Conservation (phyloP, 2,329 filamentous ascomycete species). For the Verticillium albo-atrum region DNA sequence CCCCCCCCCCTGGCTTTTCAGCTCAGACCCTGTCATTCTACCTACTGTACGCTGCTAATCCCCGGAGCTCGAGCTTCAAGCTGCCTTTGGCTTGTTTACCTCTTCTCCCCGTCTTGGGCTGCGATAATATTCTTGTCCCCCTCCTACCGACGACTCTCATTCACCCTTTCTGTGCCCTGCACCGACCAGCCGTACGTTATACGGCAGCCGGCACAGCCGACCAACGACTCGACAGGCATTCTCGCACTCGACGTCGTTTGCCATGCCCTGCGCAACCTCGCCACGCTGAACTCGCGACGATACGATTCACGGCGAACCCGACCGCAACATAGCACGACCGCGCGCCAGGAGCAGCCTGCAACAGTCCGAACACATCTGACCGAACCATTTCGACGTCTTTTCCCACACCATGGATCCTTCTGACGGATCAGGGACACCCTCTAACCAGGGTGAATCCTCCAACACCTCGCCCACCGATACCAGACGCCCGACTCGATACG, state of each 20-base stretch:
- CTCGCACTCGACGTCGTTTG: not conserved
- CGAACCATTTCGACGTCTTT: not conserved
- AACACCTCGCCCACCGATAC: conserved; percentile 32
- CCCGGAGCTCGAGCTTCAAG: not conserved
- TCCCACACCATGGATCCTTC: not conserved
- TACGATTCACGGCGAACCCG: not conserved
- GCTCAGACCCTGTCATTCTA: not conserved
- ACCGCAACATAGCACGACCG: not conserved
- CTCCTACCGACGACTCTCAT: not conserved
- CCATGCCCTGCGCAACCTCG: not conserved
- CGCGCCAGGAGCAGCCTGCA: not conserved
- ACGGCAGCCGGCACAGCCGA: not conserved
- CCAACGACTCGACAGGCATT: not conserved
- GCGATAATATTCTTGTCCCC: not conserved
- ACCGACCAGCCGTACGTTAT: not conserved
- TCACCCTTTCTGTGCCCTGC: not conserved
- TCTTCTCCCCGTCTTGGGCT: not conserved
- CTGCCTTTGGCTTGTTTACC: not conserved
- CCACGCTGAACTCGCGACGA: not conserved
- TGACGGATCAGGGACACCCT: not conserved
- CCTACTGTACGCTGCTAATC: not conserved
- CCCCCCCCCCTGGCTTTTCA: not conserved
- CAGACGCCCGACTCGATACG: conserved; percentile 34
- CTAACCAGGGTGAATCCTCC: not conserved
- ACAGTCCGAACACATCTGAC: not conserved